These are phyloP conservation scores for Erucastrum elatum DNA, from an alignment of 345 rosid genomes.

Conservation along the genomic window DNA sequence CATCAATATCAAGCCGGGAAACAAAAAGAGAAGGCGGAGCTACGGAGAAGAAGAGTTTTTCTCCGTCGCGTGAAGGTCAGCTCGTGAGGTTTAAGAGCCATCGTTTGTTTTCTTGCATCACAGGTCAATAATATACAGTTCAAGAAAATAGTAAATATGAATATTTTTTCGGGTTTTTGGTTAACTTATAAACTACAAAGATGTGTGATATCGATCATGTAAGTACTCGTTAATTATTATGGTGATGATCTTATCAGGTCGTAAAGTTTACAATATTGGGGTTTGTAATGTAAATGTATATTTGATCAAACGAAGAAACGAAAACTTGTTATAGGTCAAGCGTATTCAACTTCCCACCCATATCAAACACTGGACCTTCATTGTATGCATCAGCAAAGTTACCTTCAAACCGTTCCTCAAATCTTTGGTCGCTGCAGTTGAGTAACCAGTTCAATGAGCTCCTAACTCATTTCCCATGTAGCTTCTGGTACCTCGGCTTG, in stretches of 20 bases:
- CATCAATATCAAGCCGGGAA: constrained; percentile 35
- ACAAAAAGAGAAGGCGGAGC: constrained; percentile 15
- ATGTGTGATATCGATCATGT: neutral
- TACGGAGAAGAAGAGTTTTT: constrained; percentile 2
- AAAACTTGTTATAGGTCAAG: constrained; percentile 25
- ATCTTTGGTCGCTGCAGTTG: no score
- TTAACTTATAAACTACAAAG: neutral
- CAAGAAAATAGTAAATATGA: constrained; percentile 10
- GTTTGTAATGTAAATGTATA: neutral
- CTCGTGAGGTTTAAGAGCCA: constrained; percentile 63
- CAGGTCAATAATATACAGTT: constrained; percentile 26
- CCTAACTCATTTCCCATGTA: constrained; percentile 29
- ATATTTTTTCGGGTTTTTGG: neutral
- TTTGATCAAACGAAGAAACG: neutral
- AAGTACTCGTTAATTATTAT: neutral
- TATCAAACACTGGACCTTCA: constrained; percentile 58
- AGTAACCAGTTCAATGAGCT: constrained; percentile 45
- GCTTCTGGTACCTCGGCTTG: no score
- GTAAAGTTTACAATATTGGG: neutral
- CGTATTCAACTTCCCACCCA: constrained; percentile 69
- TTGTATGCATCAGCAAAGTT: constrained; percentile 68
- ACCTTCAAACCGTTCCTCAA: constrained; percentile 68
- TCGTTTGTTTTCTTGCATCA: constrained; percentile 60
- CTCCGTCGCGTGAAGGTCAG: constrained; percentile 35
- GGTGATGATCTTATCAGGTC: constrained; percentile 17